Conservation (phyloP, 768 basidiomycete species). For the Serpula lacrymans region DNA sequence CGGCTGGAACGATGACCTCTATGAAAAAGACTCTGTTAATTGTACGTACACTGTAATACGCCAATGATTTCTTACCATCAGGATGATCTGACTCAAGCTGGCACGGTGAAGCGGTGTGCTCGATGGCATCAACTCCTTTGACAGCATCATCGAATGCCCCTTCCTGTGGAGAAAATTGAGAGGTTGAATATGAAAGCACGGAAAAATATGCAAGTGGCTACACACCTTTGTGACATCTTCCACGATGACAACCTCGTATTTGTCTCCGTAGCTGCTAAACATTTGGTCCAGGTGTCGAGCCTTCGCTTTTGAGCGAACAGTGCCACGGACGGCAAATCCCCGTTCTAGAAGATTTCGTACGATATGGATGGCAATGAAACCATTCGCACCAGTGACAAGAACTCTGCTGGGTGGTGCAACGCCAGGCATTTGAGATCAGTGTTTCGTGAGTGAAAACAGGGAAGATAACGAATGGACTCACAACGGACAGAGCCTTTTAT, state of each 20-base stretch:
- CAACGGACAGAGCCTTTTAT: too few species aligned
- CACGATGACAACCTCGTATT: constrained; percentile 37
- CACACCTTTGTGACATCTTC: constrained; percentile 37
- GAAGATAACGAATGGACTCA: too few species aligned
- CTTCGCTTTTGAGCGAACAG: constrained; percentile 36
- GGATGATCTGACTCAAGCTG: constrained; percentile 24
- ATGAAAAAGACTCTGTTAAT: background rate
- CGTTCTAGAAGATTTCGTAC: background rate
- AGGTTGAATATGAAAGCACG: background rate
- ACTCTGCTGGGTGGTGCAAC: constrained; percentile 3
- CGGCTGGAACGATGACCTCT: constrained; percentile 63
- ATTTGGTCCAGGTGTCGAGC: constrained; percentile 36
- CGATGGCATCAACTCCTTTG: constrained; percentile 41
- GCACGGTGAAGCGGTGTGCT: constrained; percentile 35
- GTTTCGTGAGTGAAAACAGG: constrained; percentile 3
- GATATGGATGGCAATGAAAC: constrained; percentile 12
- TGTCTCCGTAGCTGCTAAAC: constrained; percentile 23
- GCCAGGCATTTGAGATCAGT: constrained; percentile 1
- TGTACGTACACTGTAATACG: background rate
- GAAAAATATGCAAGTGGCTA: background rate
- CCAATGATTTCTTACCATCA: constrained; percentile 16
- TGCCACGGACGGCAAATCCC: constrained; percentile 36
- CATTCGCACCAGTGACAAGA: constrained; percentile 11
- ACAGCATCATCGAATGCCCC: constrained; percentile 45
- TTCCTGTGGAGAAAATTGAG: constrained; percentile 9